Conservation (phyloP, 2,329 filamentous ascomycete species). For the Pseudogymnoascus sp. region DNA sequence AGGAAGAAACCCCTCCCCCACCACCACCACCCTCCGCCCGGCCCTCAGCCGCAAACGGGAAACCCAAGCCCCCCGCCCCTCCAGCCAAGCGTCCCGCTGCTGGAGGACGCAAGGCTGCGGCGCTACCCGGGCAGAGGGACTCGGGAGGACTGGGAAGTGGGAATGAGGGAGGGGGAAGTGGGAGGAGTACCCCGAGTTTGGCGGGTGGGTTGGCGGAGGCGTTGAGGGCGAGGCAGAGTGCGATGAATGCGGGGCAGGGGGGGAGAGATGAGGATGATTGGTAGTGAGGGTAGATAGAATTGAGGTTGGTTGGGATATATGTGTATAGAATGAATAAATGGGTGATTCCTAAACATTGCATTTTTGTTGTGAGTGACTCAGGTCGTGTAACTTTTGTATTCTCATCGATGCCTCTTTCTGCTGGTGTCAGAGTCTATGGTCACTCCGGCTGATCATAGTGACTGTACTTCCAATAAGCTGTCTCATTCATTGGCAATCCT, state of each 20-base stretch:
- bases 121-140: conserved; percentile 61
- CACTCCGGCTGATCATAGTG: too few relatives aligned
- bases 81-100: conserved; percentile 72
- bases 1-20: conserved; percentile 65
- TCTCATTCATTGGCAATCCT: too few relatives aligned
- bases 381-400: neutral
- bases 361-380: neutral
- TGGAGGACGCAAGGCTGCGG: conserved; percentile 59
- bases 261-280: conserved; percentile 33
- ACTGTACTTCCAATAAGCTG: too few relatives aligned
- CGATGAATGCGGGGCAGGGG: conserved; percentile 62
- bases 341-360: neutral
- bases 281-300: conserved; percentile 14
- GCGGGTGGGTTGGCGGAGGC: conserved; percentile 70
- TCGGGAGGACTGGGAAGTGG: conserved; percentile 49
- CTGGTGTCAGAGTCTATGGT: too few relatives aligned
- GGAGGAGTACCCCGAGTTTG: conserved; percentile 60
- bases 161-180: conserved; percentile 41
- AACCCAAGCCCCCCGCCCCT: conserved; percentile 27
- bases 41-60: conserved; percentile 32
- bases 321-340: neutral
- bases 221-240: conserved; percentile 65
- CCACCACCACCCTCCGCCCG: conserved; percentile 51
- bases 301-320: neutral
- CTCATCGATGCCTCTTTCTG: too few relatives aligned